Evolutionary conservation across 805 yeast species (phyloP).

Genomic region (Candida piceae): DNA sequence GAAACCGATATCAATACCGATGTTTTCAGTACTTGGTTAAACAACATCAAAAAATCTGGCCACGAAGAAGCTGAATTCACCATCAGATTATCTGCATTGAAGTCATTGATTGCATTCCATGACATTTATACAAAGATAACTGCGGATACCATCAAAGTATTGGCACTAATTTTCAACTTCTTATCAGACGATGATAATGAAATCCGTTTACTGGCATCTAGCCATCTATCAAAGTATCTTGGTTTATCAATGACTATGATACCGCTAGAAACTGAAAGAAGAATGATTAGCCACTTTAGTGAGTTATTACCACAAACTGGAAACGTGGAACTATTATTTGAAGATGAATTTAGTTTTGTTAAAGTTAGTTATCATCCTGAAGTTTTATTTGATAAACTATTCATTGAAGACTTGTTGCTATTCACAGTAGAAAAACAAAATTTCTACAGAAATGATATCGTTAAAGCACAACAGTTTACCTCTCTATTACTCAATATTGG

Average conservation of each 20-base stretch:
- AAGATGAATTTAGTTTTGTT: conserved; percentile 6
- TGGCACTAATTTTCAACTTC: conserved; percentile 30
- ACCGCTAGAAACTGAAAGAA: conserved; percentile 30
- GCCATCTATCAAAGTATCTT: conserved; percentile 32
- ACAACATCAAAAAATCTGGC: conserved; percentile 24
- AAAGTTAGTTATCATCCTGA: not conserved
- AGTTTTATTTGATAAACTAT: conserved; percentile 8
- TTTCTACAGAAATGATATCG: conserved; percentile 51
- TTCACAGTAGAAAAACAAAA: conserved; percentile 68
- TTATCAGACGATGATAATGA: conserved; percentile 66
- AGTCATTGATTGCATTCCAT: conserved; percentile 35
- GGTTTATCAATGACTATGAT: conserved; percentile 18
- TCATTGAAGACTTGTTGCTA: conserved; percentile 31
- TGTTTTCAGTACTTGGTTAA: conserved; percentile 24
- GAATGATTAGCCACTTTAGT: conserved; percentile 15
- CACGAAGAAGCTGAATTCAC: conserved; percentile 42
- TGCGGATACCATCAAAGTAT: conserved; percentile 4
- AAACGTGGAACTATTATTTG: conserved; percentile 1
- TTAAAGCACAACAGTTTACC: conserved; percentile 11
- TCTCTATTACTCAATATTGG: conserved; percentile 1
- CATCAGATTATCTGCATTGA: conserved; percentile 41
- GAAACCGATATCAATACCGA: conserved; percentile 3
- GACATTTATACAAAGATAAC: conserved; percentile 4
- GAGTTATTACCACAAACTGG: not conserved
- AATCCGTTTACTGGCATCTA: conserved; percentile 45